Conservation (phyloP, 2,329 filamentous ascomycete species). For the Acrocalymma vagum region DNA sequence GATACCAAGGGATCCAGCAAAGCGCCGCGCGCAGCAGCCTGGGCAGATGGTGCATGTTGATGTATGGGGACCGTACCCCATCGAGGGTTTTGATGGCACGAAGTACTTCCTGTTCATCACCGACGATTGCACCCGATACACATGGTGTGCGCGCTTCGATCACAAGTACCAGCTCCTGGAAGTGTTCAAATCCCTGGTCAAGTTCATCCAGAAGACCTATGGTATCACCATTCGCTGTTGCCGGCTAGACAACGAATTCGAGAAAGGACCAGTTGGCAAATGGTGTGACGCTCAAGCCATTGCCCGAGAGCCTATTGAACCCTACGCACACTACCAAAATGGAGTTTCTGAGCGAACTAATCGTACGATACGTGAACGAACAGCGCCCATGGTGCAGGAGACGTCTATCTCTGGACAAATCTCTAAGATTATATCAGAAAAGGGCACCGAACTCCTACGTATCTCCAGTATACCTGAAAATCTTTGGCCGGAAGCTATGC, state of each 20-base stretch:
- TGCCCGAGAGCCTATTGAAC: background rate
- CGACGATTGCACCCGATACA: conserved; percentile 1
- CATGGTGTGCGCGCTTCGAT: too few species aligned
- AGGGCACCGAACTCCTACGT: background rate
- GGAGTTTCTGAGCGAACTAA: background rate
- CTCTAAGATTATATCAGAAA: background rate
- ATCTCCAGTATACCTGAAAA: background rate
- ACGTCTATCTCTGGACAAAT: conserved; percentile 1
- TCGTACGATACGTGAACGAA: background rate
- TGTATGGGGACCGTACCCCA: conserved; percentile 2
- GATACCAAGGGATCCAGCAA: conserved; percentile 2
- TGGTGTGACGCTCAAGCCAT: background rate
- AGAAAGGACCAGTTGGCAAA: background rate
- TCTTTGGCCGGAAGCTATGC: conserved; percentile 1
- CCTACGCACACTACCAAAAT: background rate
- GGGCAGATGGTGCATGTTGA: conserved; percentile 2
- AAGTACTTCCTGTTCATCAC: conserved; percentile 3
- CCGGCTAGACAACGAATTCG: conserved; percentile 1
- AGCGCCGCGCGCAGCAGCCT: too few species aligned
- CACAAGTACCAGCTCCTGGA: too few species aligned
- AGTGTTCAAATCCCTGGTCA: too few species aligned
- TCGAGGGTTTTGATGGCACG: background rate
- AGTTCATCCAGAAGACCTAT: conserved; percentile 1
- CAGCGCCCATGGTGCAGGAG: background rate
- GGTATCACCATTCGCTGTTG: background rate